phyloP scores from a whole-genome alignment of 495 filamentous ascomycete genomes.

The Hyphodiscus hymeniophilus region DNA sequence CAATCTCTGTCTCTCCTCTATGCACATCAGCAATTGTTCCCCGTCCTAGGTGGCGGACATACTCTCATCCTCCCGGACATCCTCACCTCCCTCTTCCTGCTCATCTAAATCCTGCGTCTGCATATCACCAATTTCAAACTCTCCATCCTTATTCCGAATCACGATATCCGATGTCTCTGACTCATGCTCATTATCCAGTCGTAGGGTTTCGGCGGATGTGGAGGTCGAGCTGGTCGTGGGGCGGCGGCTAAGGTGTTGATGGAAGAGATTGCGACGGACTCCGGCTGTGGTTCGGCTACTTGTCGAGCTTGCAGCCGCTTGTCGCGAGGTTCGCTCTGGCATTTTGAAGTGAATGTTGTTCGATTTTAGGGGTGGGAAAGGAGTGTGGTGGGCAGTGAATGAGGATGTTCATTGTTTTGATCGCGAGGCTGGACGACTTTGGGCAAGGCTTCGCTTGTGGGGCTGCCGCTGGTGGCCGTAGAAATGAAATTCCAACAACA shows the following conservation, averaged over 20 bases:
- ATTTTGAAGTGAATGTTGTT: constrained; percentile 8
- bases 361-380: neutral
- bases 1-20: constrained; percentile 37
- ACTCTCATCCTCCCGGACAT: constrained; percentile 30
- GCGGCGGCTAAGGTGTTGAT: constrained; percentile 59
- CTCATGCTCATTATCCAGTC: constrained; percentile 25
- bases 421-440: constrained; percentile 10
- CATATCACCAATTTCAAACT: constrained; percentile 67
- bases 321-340: constrained; percentile 20
- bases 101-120: constrained; percentile 31
- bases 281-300: constrained; percentile 13
- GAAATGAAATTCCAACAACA: no score
- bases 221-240: constrained; percentile 45
- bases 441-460: constrained; percentile 12
- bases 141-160: constrained; percentile 65
- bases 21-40: constrained; percentile 14
- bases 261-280: constrained; percentile 65
- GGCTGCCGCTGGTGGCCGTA: no score
- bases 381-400: no score
- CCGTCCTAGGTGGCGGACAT: no score
- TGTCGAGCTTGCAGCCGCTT: constrained; percentile 1
- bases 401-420: neutral
- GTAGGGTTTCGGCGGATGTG: constrained; percentile 26
- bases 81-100: constrained; percentile 34
- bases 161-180: constrained; percentile 61